Base-by-base conservation (phyloP, 1,139 yeast genomes). In the Oligophagozyma castellii region DNA sequence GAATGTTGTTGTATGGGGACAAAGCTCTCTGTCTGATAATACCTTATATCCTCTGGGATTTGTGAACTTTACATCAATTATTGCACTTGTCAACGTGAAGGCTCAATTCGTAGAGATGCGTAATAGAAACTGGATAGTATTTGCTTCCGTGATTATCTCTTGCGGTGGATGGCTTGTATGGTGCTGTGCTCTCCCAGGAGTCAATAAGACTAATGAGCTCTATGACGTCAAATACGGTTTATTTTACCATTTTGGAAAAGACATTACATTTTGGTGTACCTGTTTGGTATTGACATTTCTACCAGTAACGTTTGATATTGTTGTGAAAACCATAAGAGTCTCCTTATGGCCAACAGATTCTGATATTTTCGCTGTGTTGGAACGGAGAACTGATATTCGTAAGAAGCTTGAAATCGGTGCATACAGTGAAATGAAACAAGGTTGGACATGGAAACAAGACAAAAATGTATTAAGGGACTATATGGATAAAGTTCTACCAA, bases 151-250 rank as follows among this genome's bases (percentile, higher is more conserved):
- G 36, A 49, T 69, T 11, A 65, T 84, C n/a, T 81, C 95, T 1
- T 73, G 74, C 29, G 73, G 78, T 12, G 98, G 96, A 0, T 92
- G 92, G 73, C 61, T 77, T n/a, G 40, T 74, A 4, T 89, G 95
- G 95, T 74, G 81, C 51, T 65, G 79, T 35, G 54, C 84, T 25
- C 67, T 89, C 34, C 80, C 89, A 51, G 66, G 64, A 5, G 56
- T 86, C 13, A 78, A 81, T 50, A 58, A 71, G 28, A 55, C 65
- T 14, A 67, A 66, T 35, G 67, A 70, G 1, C 79, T 80, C 12
- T 89, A 73, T 51, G 79, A 70, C 50, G 95, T 81, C 4, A 62
- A 66, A 8, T 64, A 70, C 39, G 93, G 89, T 1, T 60, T 89
- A 28, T 57, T 67, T 29, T 55, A 67, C 32, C 68, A 70, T 27